Evolutionary conservation across 2,329 filamentous ascomycete genomes (phyloP).

Genomic region (Cladosporium sp.): DNA sequence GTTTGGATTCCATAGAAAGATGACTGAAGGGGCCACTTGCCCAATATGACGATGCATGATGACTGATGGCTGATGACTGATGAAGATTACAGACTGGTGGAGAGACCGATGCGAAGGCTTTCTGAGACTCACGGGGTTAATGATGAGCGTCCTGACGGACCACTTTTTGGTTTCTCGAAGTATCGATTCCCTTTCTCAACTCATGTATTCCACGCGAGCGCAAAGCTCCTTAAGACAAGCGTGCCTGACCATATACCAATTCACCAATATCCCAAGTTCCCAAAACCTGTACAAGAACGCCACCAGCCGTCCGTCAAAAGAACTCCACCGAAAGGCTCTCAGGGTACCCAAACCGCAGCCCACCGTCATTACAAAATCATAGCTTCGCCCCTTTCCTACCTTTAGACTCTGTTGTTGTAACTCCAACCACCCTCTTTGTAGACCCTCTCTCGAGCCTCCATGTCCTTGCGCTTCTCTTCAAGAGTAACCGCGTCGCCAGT

Average conservation of each 20-base stretch:
- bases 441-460: constrained; percentile 75
- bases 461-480: constrained; percentile 80
- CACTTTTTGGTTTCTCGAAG: neutral
- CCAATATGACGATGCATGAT: neutral
- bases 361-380: neutral
- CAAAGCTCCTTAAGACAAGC: neutral
- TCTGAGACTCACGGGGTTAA: neutral
- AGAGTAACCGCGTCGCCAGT: constrained; percentile 75
- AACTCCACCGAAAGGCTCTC: neutral
- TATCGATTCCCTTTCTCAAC: neutral
- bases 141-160: neutral
- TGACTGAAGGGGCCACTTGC: neutral
- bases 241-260: neutral
- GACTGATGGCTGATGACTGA: neutral
- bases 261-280: neutral
- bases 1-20: neutral
- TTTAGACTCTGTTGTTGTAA: constrained; percentile 45
- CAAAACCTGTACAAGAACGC: constrained; percentile 6
- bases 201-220: neutral
- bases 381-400: neutral
- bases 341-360: neutral
- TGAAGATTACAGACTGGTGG: too few species aligned
- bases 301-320: neutral
- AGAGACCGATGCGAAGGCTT: neutral
- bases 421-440: constrained; percentile 83